These are phyloP conservation scores for Chlorella sp. DNA, from an alignment of 139 green algal species.

Conservation along the genomic window DNA sequence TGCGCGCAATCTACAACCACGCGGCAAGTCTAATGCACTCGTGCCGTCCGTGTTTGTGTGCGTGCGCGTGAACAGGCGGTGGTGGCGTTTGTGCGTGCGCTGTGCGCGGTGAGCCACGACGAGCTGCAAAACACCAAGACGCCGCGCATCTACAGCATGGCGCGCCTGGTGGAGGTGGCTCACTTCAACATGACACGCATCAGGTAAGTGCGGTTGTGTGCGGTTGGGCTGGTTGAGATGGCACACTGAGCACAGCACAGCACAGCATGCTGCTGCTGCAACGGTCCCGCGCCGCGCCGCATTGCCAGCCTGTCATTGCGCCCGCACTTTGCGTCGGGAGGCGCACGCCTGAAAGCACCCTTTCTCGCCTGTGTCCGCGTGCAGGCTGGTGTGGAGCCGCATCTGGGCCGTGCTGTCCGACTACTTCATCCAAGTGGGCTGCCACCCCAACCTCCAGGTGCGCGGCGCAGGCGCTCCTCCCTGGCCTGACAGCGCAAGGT, in stretches of 20 bases:
- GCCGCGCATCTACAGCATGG: conserved; percentile 86
- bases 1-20: too few relatives aligned
- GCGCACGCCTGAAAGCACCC: too few relatives aligned
- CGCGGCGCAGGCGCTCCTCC: neutral
- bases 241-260: too few relatives aligned
- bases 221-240: too few relatives aligned
- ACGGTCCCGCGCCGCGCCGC: too few relatives aligned
- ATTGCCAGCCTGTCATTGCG: too few relatives aligned
- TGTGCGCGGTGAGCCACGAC: conserved; percentile 58
- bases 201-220: conserved; percentile 46
- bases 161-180: conserved; percentile 95
- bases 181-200: conserved; percentile 99
- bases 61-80: conserved; percentile 70
- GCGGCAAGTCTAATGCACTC: too few relatives aligned
- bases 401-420: conserved; percentile 92
- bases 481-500: too few relatives aligned
- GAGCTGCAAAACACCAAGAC: conserved; percentile 45
- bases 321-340: too few relatives aligned
- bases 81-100: conserved; percentile 85
- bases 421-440: conserved; percentile 87
- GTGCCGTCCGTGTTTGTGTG: too few relatives aligned
- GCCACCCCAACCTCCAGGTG: conserved; percentile 54
- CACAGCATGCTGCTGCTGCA: too few relatives aligned
- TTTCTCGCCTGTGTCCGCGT: too few relatives aligned
- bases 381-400: conserved; percentile 89